Conservation (phyloP, 129 eudicot genomes). For the Saussurea involucrata region DNA sequence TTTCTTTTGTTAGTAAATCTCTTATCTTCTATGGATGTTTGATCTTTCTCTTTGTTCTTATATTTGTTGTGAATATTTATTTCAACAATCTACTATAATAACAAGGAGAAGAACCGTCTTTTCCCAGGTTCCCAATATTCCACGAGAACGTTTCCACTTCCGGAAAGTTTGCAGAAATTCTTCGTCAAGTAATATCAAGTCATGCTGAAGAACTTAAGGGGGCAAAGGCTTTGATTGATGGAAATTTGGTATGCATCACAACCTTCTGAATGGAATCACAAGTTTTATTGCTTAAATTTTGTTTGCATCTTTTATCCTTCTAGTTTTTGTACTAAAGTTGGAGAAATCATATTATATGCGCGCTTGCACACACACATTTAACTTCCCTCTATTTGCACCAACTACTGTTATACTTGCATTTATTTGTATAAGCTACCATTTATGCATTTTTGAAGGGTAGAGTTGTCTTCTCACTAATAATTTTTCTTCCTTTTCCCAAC, state of each 20-base stretch:
- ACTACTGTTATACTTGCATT: background rate
- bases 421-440: background rate
- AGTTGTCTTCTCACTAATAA: background rate
- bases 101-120: background rate
- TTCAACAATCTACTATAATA: background rate
- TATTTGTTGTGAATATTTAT: background rate
- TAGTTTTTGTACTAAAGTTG: background rate
- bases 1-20: background rate
- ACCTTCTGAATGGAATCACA: background rate
- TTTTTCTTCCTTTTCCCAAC: background rate
- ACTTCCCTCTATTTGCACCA: background rate
- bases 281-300: background rate
- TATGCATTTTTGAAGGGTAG: background rate
- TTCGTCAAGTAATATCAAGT: conserved; percentile 56
- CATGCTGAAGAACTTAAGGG: conserved; percentile 71
- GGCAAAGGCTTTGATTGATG: conserved; percentile 76
- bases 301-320: background rate
- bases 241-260: conserved; percentile 55
- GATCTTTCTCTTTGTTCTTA: background rate
- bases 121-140: conserved; percentile 66
- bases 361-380: background rate
- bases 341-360: background rate
- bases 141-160: conserved; percentile 39
- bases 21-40: background rate
- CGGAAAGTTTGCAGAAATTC: conserved; percentile 54